Base-by-base conservation (phyloP, 306 rosid species). In the Glycine tomentella region DNA sequence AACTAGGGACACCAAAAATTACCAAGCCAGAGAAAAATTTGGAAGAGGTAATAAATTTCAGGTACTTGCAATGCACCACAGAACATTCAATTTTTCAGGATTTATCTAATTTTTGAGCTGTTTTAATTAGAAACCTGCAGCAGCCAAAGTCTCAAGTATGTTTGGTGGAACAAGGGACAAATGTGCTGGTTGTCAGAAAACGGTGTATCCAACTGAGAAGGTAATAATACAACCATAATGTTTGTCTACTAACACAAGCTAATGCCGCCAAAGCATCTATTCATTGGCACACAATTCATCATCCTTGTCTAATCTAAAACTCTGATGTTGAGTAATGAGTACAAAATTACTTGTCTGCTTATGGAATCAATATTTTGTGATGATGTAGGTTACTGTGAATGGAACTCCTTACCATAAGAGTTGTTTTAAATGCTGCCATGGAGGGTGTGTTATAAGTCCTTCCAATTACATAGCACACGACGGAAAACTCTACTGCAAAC, bases 151-250 rank as follows among this genome's bases (percentile, higher is more conserved):
- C 11, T 88, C 98, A 9, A 77, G 94, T 48, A 88, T 86, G 97
- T 95, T 95, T 77, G 98, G 92, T 61, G 99, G 99, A 89, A 95
- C 99, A 51, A 91, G 97, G 77, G 99, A 95, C n/a, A 95, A 89
- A 87, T 95, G 99, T 80, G 84, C 94, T 70, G 99, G 99, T 74
- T 95, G 99, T 87, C 90, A 91, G 84, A 92, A 85, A 53, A 95
- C 99, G 0, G 99, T 88, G 52, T 95, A 93, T 85, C 99, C 99
- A 11, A 95, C 98, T 25, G 99, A 95, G 84, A 95, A 92, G 99
- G 99, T 95, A 79, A 68, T 9, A 49, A 36, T n/a, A 10, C 8
- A 42, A 58, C 25, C 70, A 42, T 1, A 7, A 55, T 9, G 58
- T 15, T 15, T 8, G 56, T 49, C 46, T 13, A 9, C 31, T 72